Base-by-base conservation (phyloP, 2,329 filamentous ascomycete genomes). In the Macroventuria anomochaeta region DNA sequence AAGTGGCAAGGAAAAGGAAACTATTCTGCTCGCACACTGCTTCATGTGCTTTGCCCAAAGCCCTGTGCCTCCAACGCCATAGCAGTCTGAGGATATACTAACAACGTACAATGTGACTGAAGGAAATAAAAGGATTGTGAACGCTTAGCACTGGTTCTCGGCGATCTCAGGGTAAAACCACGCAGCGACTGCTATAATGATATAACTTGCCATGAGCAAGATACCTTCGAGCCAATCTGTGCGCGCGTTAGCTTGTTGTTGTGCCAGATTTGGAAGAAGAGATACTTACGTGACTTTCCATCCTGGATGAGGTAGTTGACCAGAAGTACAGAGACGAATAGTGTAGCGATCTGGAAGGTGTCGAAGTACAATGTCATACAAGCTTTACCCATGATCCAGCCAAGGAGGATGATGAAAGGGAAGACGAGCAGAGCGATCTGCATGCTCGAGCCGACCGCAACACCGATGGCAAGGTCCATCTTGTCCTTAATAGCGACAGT, bases 301-400 rank as follows among this genome's bases (percentile, higher is more conserved):
- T 85, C 84, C 56, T 81, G 79, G 39, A 87, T 87, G 15, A 87
- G 76, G 63, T 87, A 87, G 67, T 86, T 87, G 37, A 87, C 83
- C 58, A 85, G 61, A 42, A 81, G 69, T n/a, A 81, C 75, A 28
- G 72, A 74, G 20, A 87, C 81, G 55, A 88, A 87, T 1, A 87
- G 72, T 1, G 84, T 75, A 2, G 81, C 88, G 12, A 96, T 87
- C 76, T 96, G 91, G 79, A 97, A 97, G 0, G 87, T 87, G 69
- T 96, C 91, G 71, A 96, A 95, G 72, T 88, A 88, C 5, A 96
- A 82, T 17, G 87, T 90, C 90, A 89, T 87, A 31, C 80, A 76
- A 42, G 83, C 77, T 15, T 83, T 79, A 46, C 82, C 82, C 46
- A 83, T 78, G 51, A 81, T 81, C 85, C 85, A 88, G 47, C 83